Conservation (phyloP, 495 filamentous ascomycete genomes). For the Glonium stellatum region DNA sequence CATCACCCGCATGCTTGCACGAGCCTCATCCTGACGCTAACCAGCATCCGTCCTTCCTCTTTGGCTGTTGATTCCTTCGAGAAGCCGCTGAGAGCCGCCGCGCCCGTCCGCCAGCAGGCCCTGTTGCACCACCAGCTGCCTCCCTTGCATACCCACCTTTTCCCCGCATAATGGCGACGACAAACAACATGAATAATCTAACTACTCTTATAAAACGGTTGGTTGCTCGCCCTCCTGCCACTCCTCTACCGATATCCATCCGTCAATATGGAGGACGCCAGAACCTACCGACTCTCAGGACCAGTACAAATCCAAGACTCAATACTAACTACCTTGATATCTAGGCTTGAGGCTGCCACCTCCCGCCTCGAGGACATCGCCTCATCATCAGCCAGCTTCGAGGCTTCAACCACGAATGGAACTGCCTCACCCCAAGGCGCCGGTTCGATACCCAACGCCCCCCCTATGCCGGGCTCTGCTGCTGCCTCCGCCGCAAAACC, state of each 20-base stretch:
- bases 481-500: conserved; percentile 34
- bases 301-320: conserved; percentile 7
- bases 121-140: conserved; percentile 6
- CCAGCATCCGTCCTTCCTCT: neutral
- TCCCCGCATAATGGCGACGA: conserved; percentile 31
- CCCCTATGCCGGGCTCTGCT: neutral
- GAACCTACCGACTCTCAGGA: conserved; percentile 1
- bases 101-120: conserved; percentile 13
- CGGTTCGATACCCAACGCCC: neutral
- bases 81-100: conserved; percentile 4
- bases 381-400: conserved; percentile 49
- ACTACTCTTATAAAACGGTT: conserved; percentile 98
- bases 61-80: neutral
- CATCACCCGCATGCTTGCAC: neutral
- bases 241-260: neutral
- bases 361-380: conserved; percentile 95
- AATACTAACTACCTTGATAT: conserved; percentile 41
- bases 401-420: conserved; percentile 12
- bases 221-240: conserved; percentile 21
- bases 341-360: conserved; percentile 96
- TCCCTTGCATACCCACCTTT: conserved; percentile 14
- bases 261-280: conserved; percentile 7
- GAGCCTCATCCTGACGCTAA: conserved; percentile 1
- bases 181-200: conserved; percentile 84
- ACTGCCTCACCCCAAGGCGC: neutral